Conservation (phyloP, 108 stramenopile species). For the Nitzschia sp. region DNA sequence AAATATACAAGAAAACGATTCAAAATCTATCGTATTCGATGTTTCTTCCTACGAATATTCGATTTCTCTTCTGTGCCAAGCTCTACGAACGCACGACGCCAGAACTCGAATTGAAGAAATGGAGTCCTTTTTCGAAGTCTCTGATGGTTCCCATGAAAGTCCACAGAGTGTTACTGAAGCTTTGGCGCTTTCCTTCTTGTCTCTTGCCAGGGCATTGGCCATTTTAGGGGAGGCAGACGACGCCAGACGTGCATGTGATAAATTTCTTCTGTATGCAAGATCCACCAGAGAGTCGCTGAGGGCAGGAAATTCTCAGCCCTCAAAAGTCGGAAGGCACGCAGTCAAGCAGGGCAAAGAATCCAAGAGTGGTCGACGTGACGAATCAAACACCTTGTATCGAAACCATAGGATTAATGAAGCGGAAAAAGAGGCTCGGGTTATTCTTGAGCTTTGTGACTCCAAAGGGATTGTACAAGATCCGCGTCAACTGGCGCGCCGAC, state of each 20-base stretch:
- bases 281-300: constrained; percentile 26
- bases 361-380: constrained; percentile 44
- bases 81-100: constrained; percentile 60
- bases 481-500: constrained; percentile 39
- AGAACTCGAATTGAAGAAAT: constrained; percentile 49
- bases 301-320: constrained; percentile 36
- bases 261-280: constrained; percentile 14
- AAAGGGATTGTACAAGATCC: constrained; percentile 8
- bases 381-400: constrained; percentile 78
- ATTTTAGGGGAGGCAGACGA: constrained; percentile 47
- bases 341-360: constrained; percentile 13
- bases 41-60: constrained; percentile 86
- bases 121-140: constrained; percentile 42
- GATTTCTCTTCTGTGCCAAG: constrained; percentile 68
- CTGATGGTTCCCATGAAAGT: constrained; percentile 3
- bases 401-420: constrained; percentile 71
- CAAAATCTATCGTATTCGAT: constrained; percentile 36
- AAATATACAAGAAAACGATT: constrained; percentile 1
- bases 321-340: constrained; percentile 35
- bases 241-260: constrained; percentile 20
- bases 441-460: constrained; percentile 31
- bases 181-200: constrained; percentile 54
- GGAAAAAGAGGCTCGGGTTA: constrained; percentile 49
- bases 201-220: constrained; percentile 63
- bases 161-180: constrained; percentile 54